These are phyloP conservation scores for Botrytis fragariae DNA, from an alignment of 2,329 filamentous ascomycete species.

Conservation along the genomic window DNA sequence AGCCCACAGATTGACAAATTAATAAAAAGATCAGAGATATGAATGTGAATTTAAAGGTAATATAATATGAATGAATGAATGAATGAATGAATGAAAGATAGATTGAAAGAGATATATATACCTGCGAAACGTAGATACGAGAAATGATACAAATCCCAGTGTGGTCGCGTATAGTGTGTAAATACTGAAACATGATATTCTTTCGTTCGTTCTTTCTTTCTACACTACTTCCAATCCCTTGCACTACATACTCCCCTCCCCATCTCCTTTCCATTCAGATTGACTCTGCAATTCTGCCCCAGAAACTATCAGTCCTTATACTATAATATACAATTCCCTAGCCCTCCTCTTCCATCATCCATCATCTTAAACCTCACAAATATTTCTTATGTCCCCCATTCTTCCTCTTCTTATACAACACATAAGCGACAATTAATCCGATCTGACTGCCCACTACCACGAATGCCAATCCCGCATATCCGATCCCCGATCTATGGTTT, in stretches of 20 bases:
- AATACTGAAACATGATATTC: background rate
- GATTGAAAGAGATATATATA: no score
- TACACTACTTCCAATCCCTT: background rate
- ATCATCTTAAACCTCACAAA: constrained; percentile 25
- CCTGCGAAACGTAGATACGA: no score
- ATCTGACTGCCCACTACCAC: constrained; percentile 34
- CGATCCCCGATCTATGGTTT: constrained; percentile 8
- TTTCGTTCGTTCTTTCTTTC: background rate
- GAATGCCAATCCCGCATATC: constrained; percentile 22
- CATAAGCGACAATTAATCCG: constrained; percentile 31
- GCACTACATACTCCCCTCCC: background rate
- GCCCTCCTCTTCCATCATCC: background rate
- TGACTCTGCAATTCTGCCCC: background rate
- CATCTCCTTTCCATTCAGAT: background rate
- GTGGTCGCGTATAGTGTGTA: background rate
- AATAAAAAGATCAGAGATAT: no score
- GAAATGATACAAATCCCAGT: background rate
- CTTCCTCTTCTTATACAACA: constrained; percentile 38
- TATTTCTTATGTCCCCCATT: constrained; percentile 37
- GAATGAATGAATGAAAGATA: no score
- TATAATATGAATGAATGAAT: no score
- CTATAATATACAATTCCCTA: background rate
- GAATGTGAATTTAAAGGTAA: no score
- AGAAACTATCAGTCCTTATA: background rate
- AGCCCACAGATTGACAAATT: no score